Evolutionary conservation across 2,329 filamentous ascomycete species (phyloP).

Genomic region (Paecilomyces sp.): DNA sequence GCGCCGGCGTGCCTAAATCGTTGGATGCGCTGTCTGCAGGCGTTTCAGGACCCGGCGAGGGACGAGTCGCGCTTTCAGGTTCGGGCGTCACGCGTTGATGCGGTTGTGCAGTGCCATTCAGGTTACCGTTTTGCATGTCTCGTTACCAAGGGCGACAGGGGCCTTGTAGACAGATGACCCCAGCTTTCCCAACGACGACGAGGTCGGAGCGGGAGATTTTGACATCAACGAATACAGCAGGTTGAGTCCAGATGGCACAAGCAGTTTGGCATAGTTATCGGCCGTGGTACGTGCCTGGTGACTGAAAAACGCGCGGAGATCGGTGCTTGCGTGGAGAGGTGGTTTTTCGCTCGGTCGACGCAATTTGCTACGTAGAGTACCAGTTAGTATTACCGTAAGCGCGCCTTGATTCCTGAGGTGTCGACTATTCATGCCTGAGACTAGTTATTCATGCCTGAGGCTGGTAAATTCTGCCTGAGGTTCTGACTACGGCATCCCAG

Average conservation of each 20-base stretch:
- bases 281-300: conserved; percentile 31
- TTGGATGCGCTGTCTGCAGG: conserved; percentile 13
- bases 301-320: conserved; percentile 22
- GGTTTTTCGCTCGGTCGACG: conserved; percentile 25
- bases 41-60: conserved; percentile 14
- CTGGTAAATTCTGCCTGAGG: conserved; percentile 3
- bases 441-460: too few relatives aligned
- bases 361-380: conserved; percentile 16
- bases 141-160: conserved; percentile 34
- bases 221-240: conserved; percentile 34
- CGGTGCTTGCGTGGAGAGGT: conserved; percentile 30
- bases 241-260: conserved; percentile 23
- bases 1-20: conserved; percentile 19
- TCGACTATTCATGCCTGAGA: too few relatives aligned
- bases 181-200: conserved; percentile 38
- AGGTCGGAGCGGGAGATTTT: conserved; percentile 25
- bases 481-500: conserved; percentile 3
- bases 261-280: conserved; percentile 40
- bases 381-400: conserved; percentile 14
- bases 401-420: conserved; percentile 8
- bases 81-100: conserved; percentile 31
- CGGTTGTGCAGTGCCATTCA: conserved; percentile 32
- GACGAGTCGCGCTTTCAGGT: conserved; percentile 14
- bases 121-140: conserved; percentile 42
- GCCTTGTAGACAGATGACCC: conserved; percentile 34